Evolutionary conservation across 2,329 filamentous ascomycete species (phyloP).

Genomic region (Pseudogymnoascus sp.): DNA sequence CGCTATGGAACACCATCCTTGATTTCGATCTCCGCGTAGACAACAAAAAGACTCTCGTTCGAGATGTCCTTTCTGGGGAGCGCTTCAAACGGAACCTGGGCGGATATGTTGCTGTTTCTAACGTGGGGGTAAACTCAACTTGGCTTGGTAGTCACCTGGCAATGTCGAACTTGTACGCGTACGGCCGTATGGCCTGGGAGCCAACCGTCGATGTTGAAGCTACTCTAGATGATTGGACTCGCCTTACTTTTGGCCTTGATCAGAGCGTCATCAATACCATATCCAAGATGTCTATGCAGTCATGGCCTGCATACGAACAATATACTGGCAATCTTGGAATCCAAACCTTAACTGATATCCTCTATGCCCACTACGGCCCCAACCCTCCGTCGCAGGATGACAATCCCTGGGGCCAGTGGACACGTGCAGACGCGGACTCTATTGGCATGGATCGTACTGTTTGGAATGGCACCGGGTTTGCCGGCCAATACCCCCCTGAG

Average conservation of each 20-base stretch:
- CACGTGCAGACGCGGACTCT: constrained; percentile 48
- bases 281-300: constrained; percentile 55
- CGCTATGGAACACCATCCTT: constrained; percentile 60
- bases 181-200: constrained; percentile 59
- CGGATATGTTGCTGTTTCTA: constrained; percentile 59
- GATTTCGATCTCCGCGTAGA: constrained; percentile 60
- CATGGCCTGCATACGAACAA: constrained; percentile 64
- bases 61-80: constrained; percentile 53
- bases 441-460: constrained; percentile 69
- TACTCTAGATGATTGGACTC: constrained; percentile 58
- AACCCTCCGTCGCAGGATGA: constrained; percentile 58
- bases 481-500: constrained; percentile 58
- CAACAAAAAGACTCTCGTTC: constrained; percentile 44
- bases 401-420: constrained; percentile 67
- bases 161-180: constrained; percentile 66
- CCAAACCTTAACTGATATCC: constrained; percentile 61
- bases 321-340: constrained; percentile 64
- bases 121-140: constrained; percentile 56
- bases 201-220: constrained; percentile 40
- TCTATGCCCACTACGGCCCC: constrained; percentile 59
- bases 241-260: constrained; percentile 55
- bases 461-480: constrained; percentile 55
- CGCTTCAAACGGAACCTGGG: constrained; percentile 49
- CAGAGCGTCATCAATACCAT: constrained; percentile 49
- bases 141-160: constrained; percentile 64